phyloP scores from a whole-genome alignment of 345 rosid species.

The Citrus australasica region DNA sequence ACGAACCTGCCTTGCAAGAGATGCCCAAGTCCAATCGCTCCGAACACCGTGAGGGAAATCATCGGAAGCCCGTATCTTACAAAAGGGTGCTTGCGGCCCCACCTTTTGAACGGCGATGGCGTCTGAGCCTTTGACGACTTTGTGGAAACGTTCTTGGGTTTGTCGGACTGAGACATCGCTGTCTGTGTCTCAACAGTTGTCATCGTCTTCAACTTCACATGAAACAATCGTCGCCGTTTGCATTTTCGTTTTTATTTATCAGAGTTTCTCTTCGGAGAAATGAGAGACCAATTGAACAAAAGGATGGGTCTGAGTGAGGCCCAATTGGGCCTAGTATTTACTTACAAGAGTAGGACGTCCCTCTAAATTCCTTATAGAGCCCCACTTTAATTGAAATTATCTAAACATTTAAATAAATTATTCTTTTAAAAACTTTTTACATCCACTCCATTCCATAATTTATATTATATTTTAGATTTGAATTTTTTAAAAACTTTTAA shows the following conservation, averaged over 20 bases:
- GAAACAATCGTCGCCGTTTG: neutral
- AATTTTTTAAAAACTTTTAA: too few species aligned
- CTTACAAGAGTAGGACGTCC: too few species aligned
- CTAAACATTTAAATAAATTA: too few species aligned
- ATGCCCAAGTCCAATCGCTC: conserved; percentile 79
- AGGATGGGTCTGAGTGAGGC: neutral
- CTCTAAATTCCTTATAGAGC: too few species aligned
- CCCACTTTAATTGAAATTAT: too few species aligned
- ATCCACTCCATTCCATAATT: too few species aligned
- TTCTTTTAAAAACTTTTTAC: too few species aligned
- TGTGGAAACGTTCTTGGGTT: conserved; percentile 13
- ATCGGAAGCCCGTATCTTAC: conserved; percentile 90
- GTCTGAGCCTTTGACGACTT: conserved; percentile 15
- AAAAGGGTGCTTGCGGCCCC: conserved; percentile 88
- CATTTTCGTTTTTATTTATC: too few species aligned
- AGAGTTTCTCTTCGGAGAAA: neutral
- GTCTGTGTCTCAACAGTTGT: conserved; percentile 23
- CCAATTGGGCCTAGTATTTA: neutral
- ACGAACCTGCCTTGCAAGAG: conserved; percentile 93
- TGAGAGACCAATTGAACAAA: neutral
- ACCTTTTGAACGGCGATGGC: conserved; percentile 56
- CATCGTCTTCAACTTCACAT: conserved; percentile 20
- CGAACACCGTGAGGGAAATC: conserved; percentile 86
- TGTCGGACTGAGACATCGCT: conserved; percentile 13
- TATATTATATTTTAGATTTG: too few species aligned